Evolutionary conservation across 345 rosid genomes (phyloP), one percentile per base, ranked within the genome.

Genomic region (Gossypium bickii): DNA sequence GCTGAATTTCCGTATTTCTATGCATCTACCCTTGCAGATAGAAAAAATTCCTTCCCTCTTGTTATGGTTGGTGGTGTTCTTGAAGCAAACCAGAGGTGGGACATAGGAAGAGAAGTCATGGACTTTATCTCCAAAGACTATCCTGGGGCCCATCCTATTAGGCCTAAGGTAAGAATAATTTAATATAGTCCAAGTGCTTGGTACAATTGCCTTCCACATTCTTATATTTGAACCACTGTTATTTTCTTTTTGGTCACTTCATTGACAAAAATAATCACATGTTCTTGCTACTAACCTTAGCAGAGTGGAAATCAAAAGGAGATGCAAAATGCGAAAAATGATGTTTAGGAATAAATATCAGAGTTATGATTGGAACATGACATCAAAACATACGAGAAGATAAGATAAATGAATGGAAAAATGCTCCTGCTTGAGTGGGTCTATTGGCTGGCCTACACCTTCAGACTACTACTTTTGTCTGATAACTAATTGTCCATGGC

Each of bases 41-140:
- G 87, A 76, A 87, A 81, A 22, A 82, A 68, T 67, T 72, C 81
- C 41, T 90, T 90, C 53, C 92, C 94, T 29, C 88, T 90, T 45
- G 91, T 90, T 71, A 87, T 90, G 94, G 94, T 90, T 74, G 94
- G 94, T 9, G 94, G 94, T 44, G 91, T 90, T 71, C 94, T 90
- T 52, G 87, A 85, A 82, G 92, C 86, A 18, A 88, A 87, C 63
- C 83, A 70, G 79, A 87, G 85, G 53, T 88, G 95, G 92, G 92
- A 90, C 72, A 87, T 90, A 67, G 89, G 91, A 74, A 84, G 82
- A 74, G 95, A 90, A 79, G 92, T 88, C 57, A 73, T 88, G 25
- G 76, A 82, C 45, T 86, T 78, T 78, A 87, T 90, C 71, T 78
- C 80, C 45, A 85, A 80, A 72, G 85, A 83, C 72, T 90, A 75